Evolutionary conservation across 257 asterid genomes (phyloP), one percentile per base, ranked within the genome.

Genomic region (Solanum okadae): DNA sequence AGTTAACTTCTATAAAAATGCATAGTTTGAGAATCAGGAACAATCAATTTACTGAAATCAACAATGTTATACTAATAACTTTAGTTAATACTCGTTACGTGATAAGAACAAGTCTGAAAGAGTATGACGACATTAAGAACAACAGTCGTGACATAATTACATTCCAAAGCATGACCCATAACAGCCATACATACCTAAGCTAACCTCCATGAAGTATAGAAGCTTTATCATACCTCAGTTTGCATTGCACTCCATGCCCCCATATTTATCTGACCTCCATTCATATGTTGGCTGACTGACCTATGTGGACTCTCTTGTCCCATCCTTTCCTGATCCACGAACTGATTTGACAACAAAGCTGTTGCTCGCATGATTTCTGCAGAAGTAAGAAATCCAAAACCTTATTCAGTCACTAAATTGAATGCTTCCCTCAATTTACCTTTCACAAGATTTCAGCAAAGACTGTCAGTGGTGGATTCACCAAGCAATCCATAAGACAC

Each of bases 311-410:
- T 89, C 61, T 91, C 96, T 61, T 89, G 92, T 68, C 93, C 94
- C 91, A 93, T 90, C 89, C 94, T 90, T 88, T 93, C 97, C 35
- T 87, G 94, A 88, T 92, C 97, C 42, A 90, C 86, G 35, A 89
- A 87, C 81, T 93, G 94, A 84, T 91, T 93, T 67, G 98, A 87
- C 73, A 91, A 82, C 91, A 92, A 63, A 81, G 92, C 90, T 12
- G 96, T 91, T 37, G 91, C 87, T 82, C 94, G 93, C 93, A 91
- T 84, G 87, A 95, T 93, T 91, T 95, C 98, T 95, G 94, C 91
- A 84, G 63, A 88, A 56, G 34, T 70, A 37, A 20, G 38, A 88
- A 83, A 77, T 8, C 78, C 56, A 85, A 35, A 38, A 86, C 31
- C 44, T 82, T 29, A 82, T 82, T 82, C 70, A 49, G 68, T 10